phyloP scores from a whole-genome alignment of 306 rosid genomes.

The Lupinus albus region DNA sequence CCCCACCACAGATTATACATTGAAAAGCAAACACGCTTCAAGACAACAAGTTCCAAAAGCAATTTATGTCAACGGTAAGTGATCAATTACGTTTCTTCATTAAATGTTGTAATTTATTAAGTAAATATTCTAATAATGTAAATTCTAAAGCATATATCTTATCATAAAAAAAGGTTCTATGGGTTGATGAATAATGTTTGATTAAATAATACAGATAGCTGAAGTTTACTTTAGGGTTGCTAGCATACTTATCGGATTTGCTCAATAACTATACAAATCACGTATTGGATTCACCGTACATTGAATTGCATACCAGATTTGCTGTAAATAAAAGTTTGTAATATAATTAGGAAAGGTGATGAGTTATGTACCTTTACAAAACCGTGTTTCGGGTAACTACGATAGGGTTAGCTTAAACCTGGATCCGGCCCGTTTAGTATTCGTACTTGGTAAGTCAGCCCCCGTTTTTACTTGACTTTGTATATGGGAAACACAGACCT shows the following conservation, averaged over 20 bases:
- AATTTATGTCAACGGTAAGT: slow-evolving; percentile 8
- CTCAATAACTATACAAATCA: neutral
- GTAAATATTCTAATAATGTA: slow-evolving; percentile 9
- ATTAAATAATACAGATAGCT: neutral
- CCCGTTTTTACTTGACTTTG: neutral
- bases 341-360: neutral
- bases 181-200: neutral
- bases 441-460: neutral
- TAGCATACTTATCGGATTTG: neutral
- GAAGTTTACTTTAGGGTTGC: slow-evolving; percentile 14
- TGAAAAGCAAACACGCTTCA: neutral
- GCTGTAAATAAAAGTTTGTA: neutral
- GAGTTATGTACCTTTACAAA: neutral
- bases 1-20: neutral
- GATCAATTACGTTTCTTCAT: slow-evolving; percentile 6
- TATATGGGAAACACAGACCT: slow-evolving; percentile 1
- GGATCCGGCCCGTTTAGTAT: neutral
- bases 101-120: slow-evolving; percentile 21
- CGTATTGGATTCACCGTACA: neutral
- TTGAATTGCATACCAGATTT: neutral
- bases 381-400: too few species aligned
- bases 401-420: neutral
- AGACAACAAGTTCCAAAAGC: slow-evolving; percentile 13
- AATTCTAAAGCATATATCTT: neutral
- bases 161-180: neutral